Evolutionary conservation across 768 basidiomycete species (phyloP), one percentile per base, ranked within the genome.

Genomic region (Tephrocybe sp.): DNA sequence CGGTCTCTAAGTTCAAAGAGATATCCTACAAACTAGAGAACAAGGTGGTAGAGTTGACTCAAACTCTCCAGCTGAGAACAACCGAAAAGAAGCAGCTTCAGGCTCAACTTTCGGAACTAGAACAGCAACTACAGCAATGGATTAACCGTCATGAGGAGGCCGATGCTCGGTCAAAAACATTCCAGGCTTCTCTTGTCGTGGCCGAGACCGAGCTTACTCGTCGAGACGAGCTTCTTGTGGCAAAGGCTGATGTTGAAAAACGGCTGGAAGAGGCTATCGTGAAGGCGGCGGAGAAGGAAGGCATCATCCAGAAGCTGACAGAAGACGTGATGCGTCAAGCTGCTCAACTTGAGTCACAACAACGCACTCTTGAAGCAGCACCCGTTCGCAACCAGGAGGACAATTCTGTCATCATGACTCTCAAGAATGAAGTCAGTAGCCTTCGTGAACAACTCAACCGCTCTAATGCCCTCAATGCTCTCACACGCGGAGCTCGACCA

Each of bases 1-100:
- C 97, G 1, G 95, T 95, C 24, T 89, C 91, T 58, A 97, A 94
- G 65, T 98, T 96, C 83, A 98, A 97, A 73, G 94, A 97, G 71
- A 97, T 96, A 57, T 98, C 96, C 0, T 98, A 98, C 64, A 85
- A 83, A 58, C 78, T 99, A 48, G 97, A 99, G 74, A 99, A 98
- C 78, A 99, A 98, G 72, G 97, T 99, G 36, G 92, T 99, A 51
- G 96, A 98, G 65, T 87, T 99, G 54, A 98, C 97, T 0, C 97
- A 99, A 65, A 84, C 74, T 13, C 79, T 99, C 11, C 97, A 98
- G 68, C 86, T 79, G 62, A 86, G 96, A 39, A 94, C 87, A 2
- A 81, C 83, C 51, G 96, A 99, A 73, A 93, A 90, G 74, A 95
- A 91, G 69, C 86, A 85, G 46, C 73, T 98, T 36, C 85, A 88